Base-by-base conservation (phyloP, 106 monocot genomes). In the Acorus gramineus region DNA sequence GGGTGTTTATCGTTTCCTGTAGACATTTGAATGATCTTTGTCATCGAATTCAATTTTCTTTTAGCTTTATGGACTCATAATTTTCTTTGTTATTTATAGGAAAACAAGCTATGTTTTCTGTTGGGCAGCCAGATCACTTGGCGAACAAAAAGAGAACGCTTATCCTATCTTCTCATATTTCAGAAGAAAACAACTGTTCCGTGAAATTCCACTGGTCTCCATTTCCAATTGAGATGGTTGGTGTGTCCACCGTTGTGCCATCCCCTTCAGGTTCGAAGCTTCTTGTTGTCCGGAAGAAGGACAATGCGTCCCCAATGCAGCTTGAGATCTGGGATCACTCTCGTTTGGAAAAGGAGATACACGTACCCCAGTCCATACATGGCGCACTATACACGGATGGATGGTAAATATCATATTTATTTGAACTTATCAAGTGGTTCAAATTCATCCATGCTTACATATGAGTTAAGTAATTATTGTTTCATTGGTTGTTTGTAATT, bases 181-280 rank as follows among this genome's bases (percentile, higher is more conserved):
- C 75, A 51, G 79, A 77, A 55, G 49, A 57, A n/a, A 52, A 8
- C 53, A 71, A 80, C 45, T 53, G 64, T 44, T 59, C 85, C 72
- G 77, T 84, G 51, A 69, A 74, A 12, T 98, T 92, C 64, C 64
- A 83, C 4, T 92, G 96, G 96, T 84, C 91, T 57, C 79, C 91
- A 8, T 98, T 98, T 83, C 96, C 96, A 14, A 62, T 83, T 63
- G 91, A 98, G 76, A 83, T 98, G 78, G 60, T 50, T 45, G 96
- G 79, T 42, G 83, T 83, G 52, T 85, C 91, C 4, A 60, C 83
- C 46, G 63, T 98, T 57, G 66, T 92, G 74, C 91, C 96, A 59
- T 98, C 96, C 55, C 91, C 85, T 14, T 98, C 92, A 50, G 91
- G 91, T 57, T 71, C 73, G 57, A 98, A 83, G 69, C 81, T 98